Evolutionary conservation across 306 rosid genomes (phyloP), one percentile per base, ranked within the genome.

Genomic region (Glycyrrhiza uralensis): DNA sequence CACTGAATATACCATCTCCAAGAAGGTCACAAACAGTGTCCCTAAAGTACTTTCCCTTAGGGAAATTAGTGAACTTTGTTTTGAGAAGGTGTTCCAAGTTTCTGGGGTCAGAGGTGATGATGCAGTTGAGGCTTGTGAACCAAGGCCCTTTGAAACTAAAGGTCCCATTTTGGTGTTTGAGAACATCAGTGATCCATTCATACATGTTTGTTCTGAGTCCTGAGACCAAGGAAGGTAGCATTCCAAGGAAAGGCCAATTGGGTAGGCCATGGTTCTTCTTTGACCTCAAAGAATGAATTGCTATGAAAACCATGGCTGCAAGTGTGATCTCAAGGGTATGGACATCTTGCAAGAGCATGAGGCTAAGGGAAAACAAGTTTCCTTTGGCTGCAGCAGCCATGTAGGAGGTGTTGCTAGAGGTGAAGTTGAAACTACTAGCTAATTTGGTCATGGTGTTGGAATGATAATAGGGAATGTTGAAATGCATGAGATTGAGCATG

Each of bases 51-150:
- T 67, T 79, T 14, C 98, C 96, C 82, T 92, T 92, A 0, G 98
- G 98, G 81, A 78, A 92, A 15, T 30, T 49, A 7, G 79, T 5
- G 81, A 92, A 92, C 71, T 82, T 88, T 24, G 90, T 82, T 45
- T 92, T 92, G 84, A 92, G 92, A 54, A 92, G 85, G 75, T 92
- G 87, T 72, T 92, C 96, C 6, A 92, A 13, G 81, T 92, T 92
- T 2, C 87, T 82, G 8, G 96, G 98, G 74, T 92, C 96, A 1
- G 92, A 76, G 0, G 98, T 92, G 71, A 90, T 14, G 5, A 90
- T 66, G 44, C 86, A 66, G 61, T 88, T 80, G 54, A 90, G 89
- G 80, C 78, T 88, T 41, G 85, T 88, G 10, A 92, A 74, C 82
- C 72, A 79, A 4, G 98, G 92, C 9, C 98, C 94, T 55, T 65